Conservation (phyloP, 1,284 basidiomycete genomes). For the Tylopilus orsonianus region DNA sequence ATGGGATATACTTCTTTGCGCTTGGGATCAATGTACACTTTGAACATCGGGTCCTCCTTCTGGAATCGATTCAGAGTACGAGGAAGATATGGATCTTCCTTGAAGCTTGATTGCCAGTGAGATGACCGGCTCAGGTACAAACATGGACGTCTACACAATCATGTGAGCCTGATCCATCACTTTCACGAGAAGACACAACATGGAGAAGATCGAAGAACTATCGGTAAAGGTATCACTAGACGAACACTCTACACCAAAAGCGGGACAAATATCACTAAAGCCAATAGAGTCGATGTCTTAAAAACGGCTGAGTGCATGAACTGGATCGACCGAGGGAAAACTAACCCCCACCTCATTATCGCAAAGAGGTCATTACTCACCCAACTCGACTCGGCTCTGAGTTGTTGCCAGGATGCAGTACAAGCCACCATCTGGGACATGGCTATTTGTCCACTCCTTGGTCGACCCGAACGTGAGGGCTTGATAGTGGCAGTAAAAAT, state of each 20-base stretch:
- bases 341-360: slow-evolving; percentile 96
- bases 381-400: too few species aligned
- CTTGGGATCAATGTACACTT: slow-evolving; percentile 92
- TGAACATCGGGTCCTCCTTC: slow-evolving; percentile 99
- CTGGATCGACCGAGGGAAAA: neutral
- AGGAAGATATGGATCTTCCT: slow-evolving; percentile 95
- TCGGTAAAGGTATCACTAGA: slow-evolving; percentile 98
- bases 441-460: too few species aligned
- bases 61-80: slow-evolving; percentile 97
- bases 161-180: slow-evolving; percentile 2
- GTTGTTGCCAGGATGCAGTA: too few species aligned
- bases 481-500: too few species aligned
- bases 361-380: too few species aligned
- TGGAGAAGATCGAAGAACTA: slow-evolving; percentile 82
- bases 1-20: slow-evolving; percentile 75
- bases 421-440: too few species aligned
- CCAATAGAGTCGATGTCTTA: slow-evolving; percentile 92
- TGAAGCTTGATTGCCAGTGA: slow-evolving; percentile 92
- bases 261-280: slow-evolving; percentile 99
- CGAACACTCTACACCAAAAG: slow-evolving; percentile 98
- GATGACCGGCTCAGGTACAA: slow-evolving; percentile 97
- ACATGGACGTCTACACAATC: slow-evolving; percentile 87
- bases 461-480: too few species aligned
- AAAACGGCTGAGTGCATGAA: neutral
- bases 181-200: slow-evolving; percentile 54